Evolutionary conservation across 371 early-diverging fungal genomes (phyloP).

Genomic region (Rhizopus stolonifer): DNA sequence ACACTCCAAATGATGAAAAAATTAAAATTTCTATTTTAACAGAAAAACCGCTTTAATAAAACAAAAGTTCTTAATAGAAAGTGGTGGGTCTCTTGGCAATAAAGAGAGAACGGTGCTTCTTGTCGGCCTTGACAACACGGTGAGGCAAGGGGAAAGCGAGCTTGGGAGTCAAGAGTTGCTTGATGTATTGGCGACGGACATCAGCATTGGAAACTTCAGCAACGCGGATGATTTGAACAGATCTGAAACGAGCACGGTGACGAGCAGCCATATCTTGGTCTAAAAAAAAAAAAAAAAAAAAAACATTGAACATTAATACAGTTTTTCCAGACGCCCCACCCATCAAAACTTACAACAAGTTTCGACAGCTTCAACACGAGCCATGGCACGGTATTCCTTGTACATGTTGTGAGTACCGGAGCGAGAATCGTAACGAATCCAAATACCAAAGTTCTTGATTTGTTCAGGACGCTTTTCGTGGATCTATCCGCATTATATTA

Average conservation of each 20-base stretch:
- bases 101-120: constrained; percentile 68
- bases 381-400: constrained; percentile 98
- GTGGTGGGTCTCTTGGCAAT: constrained; percentile 87
- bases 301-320: background rate
- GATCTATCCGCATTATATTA: constrained; percentile 55
- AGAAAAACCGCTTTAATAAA: constrained; percentile 3
- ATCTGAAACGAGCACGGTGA: constrained; percentile 93
- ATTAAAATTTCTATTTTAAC: background rate
- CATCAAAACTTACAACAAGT: constrained; percentile 70
- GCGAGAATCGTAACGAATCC: constrained; percentile 97
- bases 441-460: constrained; percentile 98
- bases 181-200: constrained; percentile 93
- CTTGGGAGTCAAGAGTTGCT: constrained; percentile 79
- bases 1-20: too few relatives aligned
- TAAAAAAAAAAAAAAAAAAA: constrained; percentile 13
- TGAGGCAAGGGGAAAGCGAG: constrained; percentile 96
- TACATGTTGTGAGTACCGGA: constrained; percentile 99
- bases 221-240: constrained; percentile 93
- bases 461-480: constrained; percentile 85
- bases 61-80: constrained; percentile 52
- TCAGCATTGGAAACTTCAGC: constrained; percentile 81
- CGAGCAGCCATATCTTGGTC: constrained; percentile 97
- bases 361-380: constrained; percentile 89
- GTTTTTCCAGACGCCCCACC: background rate
- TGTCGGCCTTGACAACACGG: constrained; percentile 75